phyloP scores from a whole-genome alignment of 2,329 filamentous ascomycete species.

The Pseudocercospora cruenta region DNA sequence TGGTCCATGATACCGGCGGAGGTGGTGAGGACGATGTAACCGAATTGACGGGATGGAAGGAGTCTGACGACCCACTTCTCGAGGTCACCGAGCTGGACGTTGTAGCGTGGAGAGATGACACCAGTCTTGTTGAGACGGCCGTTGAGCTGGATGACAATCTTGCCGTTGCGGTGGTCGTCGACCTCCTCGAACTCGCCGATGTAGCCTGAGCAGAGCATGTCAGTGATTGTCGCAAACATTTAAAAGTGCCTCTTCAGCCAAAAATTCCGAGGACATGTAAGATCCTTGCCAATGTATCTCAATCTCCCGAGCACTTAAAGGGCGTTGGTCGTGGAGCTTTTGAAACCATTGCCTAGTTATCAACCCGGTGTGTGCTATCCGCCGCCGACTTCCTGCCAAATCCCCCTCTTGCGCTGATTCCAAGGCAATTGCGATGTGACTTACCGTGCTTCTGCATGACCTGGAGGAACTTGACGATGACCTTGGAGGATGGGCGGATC shows the following conservation, averaged over 20 bases:
- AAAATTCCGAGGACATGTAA: constrained; percentile 91
- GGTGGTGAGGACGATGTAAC: constrained; percentile 98
- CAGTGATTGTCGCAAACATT: constrained; percentile 83
- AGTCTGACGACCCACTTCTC: constrained; percentile 99
- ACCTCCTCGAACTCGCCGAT: constrained; percentile 99
- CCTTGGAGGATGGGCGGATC: constrained; percentile 98
- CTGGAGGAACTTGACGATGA: constrained; percentile 98
- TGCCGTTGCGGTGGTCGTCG: constrained; percentile 98
- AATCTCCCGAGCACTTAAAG: constrained; percentile 99
- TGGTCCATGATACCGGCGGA: constrained; percentile 99
- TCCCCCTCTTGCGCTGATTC: constrained; percentile 29
- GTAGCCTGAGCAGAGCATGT: constrained; percentile 71
- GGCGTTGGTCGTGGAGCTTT: constrained; percentile 82
- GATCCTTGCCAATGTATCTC: constrained; percentile 73
- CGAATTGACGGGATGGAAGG: constrained; percentile 98
- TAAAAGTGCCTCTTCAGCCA: constrained; percentile 88
- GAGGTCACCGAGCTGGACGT: constrained; percentile 94
- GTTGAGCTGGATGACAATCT: constrained; percentile 99
- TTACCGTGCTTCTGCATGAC: constrained; percentile 99
- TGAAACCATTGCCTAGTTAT: constrained; percentile 99
- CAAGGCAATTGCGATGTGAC: constrained; percentile 46
- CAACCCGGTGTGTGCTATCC: constrained; percentile 70
- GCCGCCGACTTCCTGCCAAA: background rate
- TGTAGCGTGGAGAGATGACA: constrained; percentile 99
- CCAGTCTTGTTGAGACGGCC: constrained; percentile 99